A percentile compares a stretch with the other conserved stretches of the same genome.
phyloP scores from a whole-genome alignment of 805 yeast species.

The Metschnikowia aberdeeniae region DNA sequence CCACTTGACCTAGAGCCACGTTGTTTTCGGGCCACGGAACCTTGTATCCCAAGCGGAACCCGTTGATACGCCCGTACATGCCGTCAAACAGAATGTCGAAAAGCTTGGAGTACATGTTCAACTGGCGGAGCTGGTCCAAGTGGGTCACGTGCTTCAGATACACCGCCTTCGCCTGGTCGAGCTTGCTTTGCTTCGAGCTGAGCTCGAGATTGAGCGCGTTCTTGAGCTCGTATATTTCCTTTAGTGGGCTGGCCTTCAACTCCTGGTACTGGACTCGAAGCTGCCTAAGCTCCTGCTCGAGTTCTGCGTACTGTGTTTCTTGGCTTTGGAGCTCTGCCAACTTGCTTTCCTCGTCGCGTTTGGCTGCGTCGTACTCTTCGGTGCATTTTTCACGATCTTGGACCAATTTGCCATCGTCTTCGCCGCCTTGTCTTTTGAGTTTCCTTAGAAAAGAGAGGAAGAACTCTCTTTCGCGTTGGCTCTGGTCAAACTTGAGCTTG shows the following conservation, averaged over 20 bases:
- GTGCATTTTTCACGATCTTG: constrained; percentile 2
- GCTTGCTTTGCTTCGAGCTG: constrained; percentile 46
- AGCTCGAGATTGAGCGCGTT: constrained; percentile 58
- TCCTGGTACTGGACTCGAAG: constrained; percentile 38
- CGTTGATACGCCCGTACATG: constrained; percentile 79
- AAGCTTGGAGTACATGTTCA: constrained; percentile 79
- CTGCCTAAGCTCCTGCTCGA: constrained; percentile 46
- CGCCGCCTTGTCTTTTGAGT: constrained; percentile 42
- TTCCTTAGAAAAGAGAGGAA: constrained; percentile 71
- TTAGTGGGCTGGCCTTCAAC: constrained; percentile 41
- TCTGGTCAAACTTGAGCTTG: constrained; percentile 65
- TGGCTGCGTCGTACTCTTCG: constrained; percentile 6
- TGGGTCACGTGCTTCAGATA: constrained; percentile 60
- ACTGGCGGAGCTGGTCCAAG: constrained; percentile 63
- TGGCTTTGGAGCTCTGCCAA: constrained; percentile 31
- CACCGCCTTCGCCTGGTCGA: constrained; percentile 59
- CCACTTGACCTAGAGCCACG: constrained; percentile 85
- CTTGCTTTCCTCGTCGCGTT: constrained; percentile 37
- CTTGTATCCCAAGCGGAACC: constrained; percentile 69
- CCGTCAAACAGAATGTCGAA: constrained; percentile 75
- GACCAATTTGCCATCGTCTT: constrained; percentile 14
- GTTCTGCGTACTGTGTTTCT: constrained; percentile 39
- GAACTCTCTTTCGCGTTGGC: constrained; percentile 71
- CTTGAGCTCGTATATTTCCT: constrained; percentile 42
- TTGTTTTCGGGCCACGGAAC: constrained; percentile 91